phyloP scores from a whole-genome alignment of 176 grass and related monocot genomes.

The Avena atlantica region DNA sequence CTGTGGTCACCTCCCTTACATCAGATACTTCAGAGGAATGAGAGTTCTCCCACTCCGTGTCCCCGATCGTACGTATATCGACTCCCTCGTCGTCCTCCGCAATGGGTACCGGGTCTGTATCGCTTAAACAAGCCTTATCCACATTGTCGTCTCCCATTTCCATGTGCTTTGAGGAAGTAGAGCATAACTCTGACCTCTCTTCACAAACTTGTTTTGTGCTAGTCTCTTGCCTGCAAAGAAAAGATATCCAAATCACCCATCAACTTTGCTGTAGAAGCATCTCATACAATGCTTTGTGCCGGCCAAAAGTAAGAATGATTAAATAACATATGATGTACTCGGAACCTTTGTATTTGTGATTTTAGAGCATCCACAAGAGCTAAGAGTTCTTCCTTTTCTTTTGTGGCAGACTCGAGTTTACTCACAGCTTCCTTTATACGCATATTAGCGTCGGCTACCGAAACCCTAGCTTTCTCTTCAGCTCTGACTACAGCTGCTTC shows the following conservation, averaged over 20 bases:
- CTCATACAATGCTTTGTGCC: not conserved
- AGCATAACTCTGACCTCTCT: conserved; percentile 75
- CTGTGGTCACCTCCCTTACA: conserved; percentile 73
- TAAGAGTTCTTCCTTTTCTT: conserved; percentile 84
- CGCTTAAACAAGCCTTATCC: conserved; percentile 89
- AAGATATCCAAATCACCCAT: conserved; percentile 12
- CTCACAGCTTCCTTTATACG: conserved; percentile 65
- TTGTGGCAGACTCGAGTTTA: conserved; percentile 59
- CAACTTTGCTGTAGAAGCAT: conserved; percentile 16
- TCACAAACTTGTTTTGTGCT: conserved; percentile 81
- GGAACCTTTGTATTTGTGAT: conserved; percentile 75
- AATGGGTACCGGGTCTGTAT: conserved; percentile 57
- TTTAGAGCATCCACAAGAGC: conserved; percentile 62
- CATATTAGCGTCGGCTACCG: conserved; percentile 57
- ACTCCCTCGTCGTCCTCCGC: conserved; percentile 62
- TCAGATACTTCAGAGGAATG: conserved; percentile 65
- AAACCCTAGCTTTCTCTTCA: conserved; percentile 88
- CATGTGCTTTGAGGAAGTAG: conserved; percentile 57
- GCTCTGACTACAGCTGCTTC: conserved; percentile 93
- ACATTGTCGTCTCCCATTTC: conserved; percentile 70
- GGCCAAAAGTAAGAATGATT: conserved; percentile 5
- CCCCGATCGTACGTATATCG: conserved; percentile 69
- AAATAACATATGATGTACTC: conserved; percentile 26
- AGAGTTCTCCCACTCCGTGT: conserved; percentile 60
- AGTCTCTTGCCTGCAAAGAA: conserved; percentile 72